Base-by-base conservation (phyloP, 2,329 filamentous ascomycete genomes). In the Beauveria bassiana region DNA sequence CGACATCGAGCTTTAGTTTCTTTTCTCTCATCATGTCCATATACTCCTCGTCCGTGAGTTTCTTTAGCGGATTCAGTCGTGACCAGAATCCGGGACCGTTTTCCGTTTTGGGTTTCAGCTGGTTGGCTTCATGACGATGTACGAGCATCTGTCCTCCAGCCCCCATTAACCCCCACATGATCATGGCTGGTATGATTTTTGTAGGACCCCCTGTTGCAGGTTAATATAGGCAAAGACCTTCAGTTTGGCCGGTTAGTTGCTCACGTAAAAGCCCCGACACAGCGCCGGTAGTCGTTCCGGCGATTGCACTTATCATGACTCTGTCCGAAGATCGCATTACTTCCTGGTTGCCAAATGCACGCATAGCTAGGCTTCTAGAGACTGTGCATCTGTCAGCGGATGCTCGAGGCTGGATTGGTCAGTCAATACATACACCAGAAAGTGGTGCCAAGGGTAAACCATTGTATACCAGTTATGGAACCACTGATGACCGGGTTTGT, bases 391-490 rank as follows among this genome's bases (percentile, higher is more conserved):
- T 51, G 58, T 61, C 40, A 63, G 58, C 14, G 9, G 12, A 16
- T 47, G 24, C 4, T 28, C 3, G 5, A 34, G 14, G 31, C 7
- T 24, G 10, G 12, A 5, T 7, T 20, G 14, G 9, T 34, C 31
- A 50, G 22, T 62, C 31, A 49, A 24, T 62, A 74, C 84, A 69
- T 78, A 86, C 88, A 87, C 81, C 87, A 93, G 71, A 87, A 97
- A 18, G 85, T 89, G 52, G 83, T 85, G 42, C 91, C 91, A 45
- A 96, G 81, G 47, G 84, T 81, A 73, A 91, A 91, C 84, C 90
- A 96, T 75, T 96, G 91, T 46, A 90, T 78, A 20, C 90, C 89
- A 24, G 88, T 86, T 43, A 87, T 81, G 14, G 88, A 67, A 0
- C 90, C 87, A 74, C 91, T 93, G 7, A 93, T 74, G 2, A 85